Base-by-base conservation (phyloP, 225 moss, liverwort and hornwort genomes). In the Marchantia paleacea region DNA sequence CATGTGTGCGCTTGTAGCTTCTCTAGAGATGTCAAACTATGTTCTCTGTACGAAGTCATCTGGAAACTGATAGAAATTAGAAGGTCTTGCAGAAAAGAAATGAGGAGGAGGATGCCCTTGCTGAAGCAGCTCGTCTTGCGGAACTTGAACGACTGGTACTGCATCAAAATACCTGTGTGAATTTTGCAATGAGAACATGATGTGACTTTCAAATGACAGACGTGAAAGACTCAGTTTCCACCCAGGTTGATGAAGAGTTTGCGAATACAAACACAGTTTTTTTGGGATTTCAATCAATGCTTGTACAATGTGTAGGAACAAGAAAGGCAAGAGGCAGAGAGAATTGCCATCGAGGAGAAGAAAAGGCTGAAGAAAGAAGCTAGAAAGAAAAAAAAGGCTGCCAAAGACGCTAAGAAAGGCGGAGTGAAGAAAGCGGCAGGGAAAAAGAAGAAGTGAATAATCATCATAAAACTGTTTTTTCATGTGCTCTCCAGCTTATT, bases 61-160 rank as follows among this genome's bases (percentile, higher is more conserved):
- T 19, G 18, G 62, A 50, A n/a, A n/a, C 72, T 51, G 72, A 51
- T n/a, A 51, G 22, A 71, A 52, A 50, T 52, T 0, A 22, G 49
- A n/a, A 48, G 12, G 19, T 76, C n/a, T 49, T 66, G 20, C n/a
- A 93, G 94, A 82, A 89, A 79, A 88, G 85, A 85, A 85, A 90
- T 75, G 96, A 94, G 52, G 87, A 87, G 57, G 94, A 96, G 85
- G 94, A 96, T 75, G 90, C 80, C 8, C 76, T 83, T 61, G 83
- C 77, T 66, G 89, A 91, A 16, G 83, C 79, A 83, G 78, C 87
- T 25, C 84, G 79, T 75, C 77, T 90, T 62, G 89, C 85, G 53
- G 86, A 94, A 90, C 62, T 91, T n/a, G 86, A 87, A 82, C 62
- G 63, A 61, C 72, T 90, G 85, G 95, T 96, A 79, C 7, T 57